A percentile compares a stretch with the other conserved stretches of the same genome.
Conservation (phyloP, 306 rosid species). For the Cucurbita pepo region DNA sequence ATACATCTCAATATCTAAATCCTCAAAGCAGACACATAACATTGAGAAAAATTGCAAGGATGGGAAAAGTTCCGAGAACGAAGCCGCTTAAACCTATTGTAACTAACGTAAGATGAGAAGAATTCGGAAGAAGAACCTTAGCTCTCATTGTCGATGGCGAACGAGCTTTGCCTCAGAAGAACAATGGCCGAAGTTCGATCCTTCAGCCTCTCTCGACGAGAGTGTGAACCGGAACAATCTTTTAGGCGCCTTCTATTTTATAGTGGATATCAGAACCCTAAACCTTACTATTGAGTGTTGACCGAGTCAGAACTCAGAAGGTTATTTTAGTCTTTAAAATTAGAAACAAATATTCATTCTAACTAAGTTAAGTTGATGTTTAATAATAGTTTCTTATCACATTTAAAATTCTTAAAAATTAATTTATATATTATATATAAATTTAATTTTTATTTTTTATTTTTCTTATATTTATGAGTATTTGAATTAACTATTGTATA, state of each 20-base stretch:
- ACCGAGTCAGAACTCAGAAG: not conserved
- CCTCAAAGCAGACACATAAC: not conserved
- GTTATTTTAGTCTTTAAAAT: not conserved
- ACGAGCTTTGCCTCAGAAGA: not conserved
- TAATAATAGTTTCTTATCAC: no score
- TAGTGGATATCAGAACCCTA: conserved; percentile 3
- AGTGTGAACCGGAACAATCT: not conserved
- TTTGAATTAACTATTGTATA: no score
- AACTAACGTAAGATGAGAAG: not conserved
- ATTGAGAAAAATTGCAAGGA: not conserved
- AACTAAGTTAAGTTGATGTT: not conserved
- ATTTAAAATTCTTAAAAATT: no score
- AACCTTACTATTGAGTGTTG: not conserved
- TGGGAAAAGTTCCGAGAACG: not conserved
- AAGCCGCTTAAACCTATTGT: no score
- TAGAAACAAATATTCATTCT: not conserved
- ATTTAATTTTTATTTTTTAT: no score
- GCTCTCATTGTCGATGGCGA: not conserved
- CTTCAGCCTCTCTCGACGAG: not conserved
- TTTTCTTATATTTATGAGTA: no score
- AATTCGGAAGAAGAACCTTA: not conserved
- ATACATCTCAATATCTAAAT: not conserved
- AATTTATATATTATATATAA: no score
- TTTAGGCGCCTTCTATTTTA: not conserved
- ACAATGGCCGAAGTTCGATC: not conserved